Conservation (phyloP, 2,329 filamentous ascomycete genomes). For the Ploettnerulaceae sp. region DNA sequence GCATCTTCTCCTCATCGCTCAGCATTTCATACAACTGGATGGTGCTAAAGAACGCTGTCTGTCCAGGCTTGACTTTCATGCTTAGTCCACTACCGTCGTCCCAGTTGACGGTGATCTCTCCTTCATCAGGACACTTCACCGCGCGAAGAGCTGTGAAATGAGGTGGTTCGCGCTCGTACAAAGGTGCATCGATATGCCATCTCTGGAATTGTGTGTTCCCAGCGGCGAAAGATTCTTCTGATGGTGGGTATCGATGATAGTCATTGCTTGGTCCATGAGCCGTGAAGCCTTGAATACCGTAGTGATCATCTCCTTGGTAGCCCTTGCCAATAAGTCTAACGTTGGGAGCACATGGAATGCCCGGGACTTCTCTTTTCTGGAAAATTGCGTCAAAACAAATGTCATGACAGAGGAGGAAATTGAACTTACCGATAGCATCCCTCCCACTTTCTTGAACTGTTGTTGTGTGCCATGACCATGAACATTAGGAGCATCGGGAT, state of each 20-base stretch:
- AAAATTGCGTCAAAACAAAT: slow-evolving; percentile 7
- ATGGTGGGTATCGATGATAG: slow-evolving; percentile 36
- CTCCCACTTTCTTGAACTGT: slow-evolving; percentile 39
- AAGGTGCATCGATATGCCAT: slow-evolving; percentile 46
- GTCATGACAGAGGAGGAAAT: slow-evolving; percentile 1
- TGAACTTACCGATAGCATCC: slow-evolving; percentile 35
- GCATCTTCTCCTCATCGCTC: slow-evolving; percentile 37
- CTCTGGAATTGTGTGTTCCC: slow-evolving; percentile 43
- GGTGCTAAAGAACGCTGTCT: slow-evolving; percentile 42
- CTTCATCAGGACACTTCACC: slow-evolving; percentile 36
- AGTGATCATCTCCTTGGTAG: slow-evolving; percentile 42
- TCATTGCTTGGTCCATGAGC: slow-evolving; percentile 34
- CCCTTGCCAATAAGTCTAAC: slow-evolving; percentile 43
- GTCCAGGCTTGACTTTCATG: slow-evolving; percentile 40
- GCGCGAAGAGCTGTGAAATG: slow-evolving; percentile 41
- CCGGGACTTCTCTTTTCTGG: slow-evolving; percentile 34
- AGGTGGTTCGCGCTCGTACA: slow-evolving; percentile 40
- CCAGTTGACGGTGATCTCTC: slow-evolving; percentile 38
- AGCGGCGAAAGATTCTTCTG: slow-evolving; percentile 35
- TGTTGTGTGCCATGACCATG: slow-evolving; percentile 41
- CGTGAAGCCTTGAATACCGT: slow-evolving; percentile 38
- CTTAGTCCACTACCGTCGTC: slow-evolving; percentile 40
- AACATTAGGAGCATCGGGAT: slow-evolving; percentile 38
- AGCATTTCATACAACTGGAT: slow-evolving; percentile 40
- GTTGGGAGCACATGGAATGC: slow-evolving; percentile 41